Evolutionary conservation across 768 basidiomycete genomes (phyloP).

Genomic region (Termitomyces heimii): DNA sequence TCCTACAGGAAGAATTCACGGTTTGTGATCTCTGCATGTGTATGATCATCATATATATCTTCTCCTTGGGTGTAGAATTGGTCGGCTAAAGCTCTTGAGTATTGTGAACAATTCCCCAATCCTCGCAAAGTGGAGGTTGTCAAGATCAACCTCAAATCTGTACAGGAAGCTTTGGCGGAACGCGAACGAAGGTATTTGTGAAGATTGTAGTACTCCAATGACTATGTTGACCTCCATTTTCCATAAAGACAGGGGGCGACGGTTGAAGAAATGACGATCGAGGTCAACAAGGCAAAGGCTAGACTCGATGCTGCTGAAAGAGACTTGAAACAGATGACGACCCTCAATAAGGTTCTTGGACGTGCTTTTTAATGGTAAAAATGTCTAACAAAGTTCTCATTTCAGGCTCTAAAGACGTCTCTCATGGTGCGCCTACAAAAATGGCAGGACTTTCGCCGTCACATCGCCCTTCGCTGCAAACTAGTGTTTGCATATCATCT

Average conservation of each 20-base stretch:
- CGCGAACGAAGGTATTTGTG: constrained; percentile 53
- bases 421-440: constrained; percentile 57
- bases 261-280: constrained; percentile 70
- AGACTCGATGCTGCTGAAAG: constrained; percentile 53
- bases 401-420: constrained; percentile 62
- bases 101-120: constrained; percentile 51
- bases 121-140: constrained; percentile 54
- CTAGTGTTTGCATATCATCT: constrained; percentile 79
- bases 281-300: constrained; percentile 60
- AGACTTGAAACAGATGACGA: constrained; percentile 58
- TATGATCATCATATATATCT: background rate
- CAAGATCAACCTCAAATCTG: constrained; percentile 54
- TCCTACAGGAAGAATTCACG: constrained; percentile 56
- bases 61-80: constrained; percentile 39
- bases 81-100: constrained; percentile 57
- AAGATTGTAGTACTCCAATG: background rate
- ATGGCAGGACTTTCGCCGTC: constrained; percentile 86
- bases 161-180: constrained; percentile 58
- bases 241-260: constrained; percentile 61
- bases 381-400: background rate
- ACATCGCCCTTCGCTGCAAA: constrained; percentile 86
- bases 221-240: background rate
- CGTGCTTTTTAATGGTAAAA: background rate
- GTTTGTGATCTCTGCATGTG: constrained; percentile 28
- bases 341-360: constrained; percentile 59